Percentiles rank a stretch among this genome's conserved stretches.
These are phyloP conservation scores for Mediolabrus comicus DNA, from an alignment of 108 stramenopile species.

Conservation along the genomic window DNA sequence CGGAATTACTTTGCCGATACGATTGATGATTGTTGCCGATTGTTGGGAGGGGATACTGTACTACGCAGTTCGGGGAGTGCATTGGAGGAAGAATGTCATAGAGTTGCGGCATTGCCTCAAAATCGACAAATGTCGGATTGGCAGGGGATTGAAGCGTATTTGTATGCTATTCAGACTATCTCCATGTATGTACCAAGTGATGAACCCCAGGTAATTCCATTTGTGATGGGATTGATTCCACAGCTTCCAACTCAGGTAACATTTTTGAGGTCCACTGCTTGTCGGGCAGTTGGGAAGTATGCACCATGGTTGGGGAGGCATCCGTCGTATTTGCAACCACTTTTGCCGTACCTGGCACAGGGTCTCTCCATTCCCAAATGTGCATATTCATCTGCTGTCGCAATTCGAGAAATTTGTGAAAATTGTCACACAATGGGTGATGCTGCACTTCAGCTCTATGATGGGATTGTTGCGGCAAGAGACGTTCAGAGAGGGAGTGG, in stretches of 20 bases:
- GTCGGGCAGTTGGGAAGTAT: constrained; percentile 83
- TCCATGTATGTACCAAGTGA: constrained; percentile 76
- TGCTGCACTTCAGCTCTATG: constrained; percentile 80
- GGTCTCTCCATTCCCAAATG: constrained; percentile 72
- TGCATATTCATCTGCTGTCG: constrained; percentile 78
- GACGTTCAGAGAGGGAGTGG: constrained; percentile 22
- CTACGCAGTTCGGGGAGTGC: constrained; percentile 55
- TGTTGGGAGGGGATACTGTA: constrained; percentile 72
- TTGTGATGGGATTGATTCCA: constrained; percentile 73
- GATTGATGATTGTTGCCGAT: constrained; percentile 86
- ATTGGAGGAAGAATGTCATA: constrained; percentile 55
- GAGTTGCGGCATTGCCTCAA: constrained; percentile 29
- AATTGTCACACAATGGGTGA: constrained; percentile 72
- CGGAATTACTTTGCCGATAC: constrained; percentile 82
- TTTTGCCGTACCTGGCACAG: constrained; percentile 83
- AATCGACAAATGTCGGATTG: constrained; percentile 48
- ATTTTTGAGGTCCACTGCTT: constrained; percentile 74
- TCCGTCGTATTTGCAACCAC: constrained; percentile 66
- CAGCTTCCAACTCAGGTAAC: constrained; percentile 62
- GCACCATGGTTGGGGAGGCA: constrained; percentile 80
- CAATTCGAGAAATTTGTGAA: constrained; percentile 85
- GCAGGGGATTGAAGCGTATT: constrained; percentile 85
- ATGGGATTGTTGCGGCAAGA: constrained; percentile 62
- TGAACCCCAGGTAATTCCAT: constrained; percentile 71
- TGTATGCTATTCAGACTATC: constrained; percentile 70